These are phyloP conservation scores for Kurtzmaniella cleridarum DNA, from an alignment of 805 yeast species.

Conservation along the genomic window DNA sequence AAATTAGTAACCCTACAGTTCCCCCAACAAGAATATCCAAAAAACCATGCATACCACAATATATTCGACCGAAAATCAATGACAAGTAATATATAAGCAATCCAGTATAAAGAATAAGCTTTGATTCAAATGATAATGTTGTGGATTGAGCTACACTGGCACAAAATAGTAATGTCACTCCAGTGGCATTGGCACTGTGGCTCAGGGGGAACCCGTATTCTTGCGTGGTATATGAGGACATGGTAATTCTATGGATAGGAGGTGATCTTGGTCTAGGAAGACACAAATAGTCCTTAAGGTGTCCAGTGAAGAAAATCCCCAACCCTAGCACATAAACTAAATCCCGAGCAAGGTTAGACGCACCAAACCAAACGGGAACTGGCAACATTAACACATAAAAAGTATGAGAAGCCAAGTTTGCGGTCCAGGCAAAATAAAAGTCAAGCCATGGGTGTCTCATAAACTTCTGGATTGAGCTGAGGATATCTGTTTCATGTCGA, in stretches of 20 bases:
- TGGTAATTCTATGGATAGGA: conserved; percentile 82
- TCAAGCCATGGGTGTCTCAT: conserved; percentile 53
- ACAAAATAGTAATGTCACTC: conserved; percentile 53
- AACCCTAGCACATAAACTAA: conserved; percentile 55
- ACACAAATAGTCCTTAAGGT: conserved; percentile 77
- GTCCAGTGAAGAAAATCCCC: conserved; percentile 70
- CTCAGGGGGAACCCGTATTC: conserved; percentile 96
- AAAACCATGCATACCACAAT: conserved; percentile 97
- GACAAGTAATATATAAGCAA: conserved; percentile 51
- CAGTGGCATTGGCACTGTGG: conserved; percentile 92
- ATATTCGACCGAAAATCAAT: conserved; percentile 73
- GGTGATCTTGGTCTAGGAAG: conserved; percentile 92
- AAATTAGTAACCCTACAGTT: conserved; percentile 52
- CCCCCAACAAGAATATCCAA: conserved; percentile 69
- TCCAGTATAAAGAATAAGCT: conserved; percentile 11
- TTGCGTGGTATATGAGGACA: conserved; percentile 83
- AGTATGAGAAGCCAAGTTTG: conserved; percentile 88
- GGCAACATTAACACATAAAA: conserved; percentile 90
- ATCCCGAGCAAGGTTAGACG: conserved; percentile 52
- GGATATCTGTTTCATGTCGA: conserved; percentile 55
- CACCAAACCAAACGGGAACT: conserved; percentile 77
- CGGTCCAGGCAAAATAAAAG: conserved; percentile 77
- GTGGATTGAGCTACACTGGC: conserved; percentile 3
- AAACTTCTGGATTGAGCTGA: conserved; percentile 51
- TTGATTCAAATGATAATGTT: background rate